Evolutionary conservation across 345 rosid genomes (phyloP).

Genomic region (Acer negundo): DNA sequence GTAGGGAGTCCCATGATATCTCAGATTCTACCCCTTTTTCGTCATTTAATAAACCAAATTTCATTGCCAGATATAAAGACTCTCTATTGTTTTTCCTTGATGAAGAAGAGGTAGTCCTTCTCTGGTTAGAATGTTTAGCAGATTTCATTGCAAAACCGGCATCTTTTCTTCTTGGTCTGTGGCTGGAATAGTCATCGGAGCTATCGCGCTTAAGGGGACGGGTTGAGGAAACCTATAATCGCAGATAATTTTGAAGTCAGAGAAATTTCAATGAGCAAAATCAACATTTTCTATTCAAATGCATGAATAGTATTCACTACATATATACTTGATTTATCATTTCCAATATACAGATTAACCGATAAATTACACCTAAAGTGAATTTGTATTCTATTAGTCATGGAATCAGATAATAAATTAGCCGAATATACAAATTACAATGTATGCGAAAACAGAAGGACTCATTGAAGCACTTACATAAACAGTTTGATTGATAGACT

Average conservation of each 20-base stretch:
- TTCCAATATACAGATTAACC: background rate
- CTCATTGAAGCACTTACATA: constrained; percentile 26
- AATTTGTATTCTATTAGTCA: background rate
- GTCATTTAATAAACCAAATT: constrained; percentile 11
- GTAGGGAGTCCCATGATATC: constrained; percentile 57
- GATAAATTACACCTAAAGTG: too few relatives aligned
- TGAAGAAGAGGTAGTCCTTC: constrained; percentile 23
- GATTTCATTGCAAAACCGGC: constrained; percentile 30
- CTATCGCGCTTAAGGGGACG: constrained; percentile 25
- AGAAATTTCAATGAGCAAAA: background rate
- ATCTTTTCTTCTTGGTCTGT: constrained; percentile 35
- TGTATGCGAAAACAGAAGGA: background rate
- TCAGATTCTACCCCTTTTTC: constrained; percentile 34
- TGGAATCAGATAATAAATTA: background rate
- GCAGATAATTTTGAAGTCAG: background rate
- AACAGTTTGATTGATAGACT: constrained; percentile 16
- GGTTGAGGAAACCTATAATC: constrained; percentile 38
- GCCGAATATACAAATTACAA: background rate
- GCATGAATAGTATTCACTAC: background rate
- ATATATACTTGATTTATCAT: background rate
- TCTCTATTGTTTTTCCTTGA: constrained; percentile 30
- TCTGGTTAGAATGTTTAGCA: constrained; percentile 27
- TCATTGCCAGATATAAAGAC: constrained; percentile 24
- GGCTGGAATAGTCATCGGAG: constrained; percentile 35
- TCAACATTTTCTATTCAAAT: background rate